These are phyloP conservation scores for Chalaropsis thielavioides DNA, from an alignment of 2,329 filamentous ascomycete species.

Conservation along the genomic window DNA sequence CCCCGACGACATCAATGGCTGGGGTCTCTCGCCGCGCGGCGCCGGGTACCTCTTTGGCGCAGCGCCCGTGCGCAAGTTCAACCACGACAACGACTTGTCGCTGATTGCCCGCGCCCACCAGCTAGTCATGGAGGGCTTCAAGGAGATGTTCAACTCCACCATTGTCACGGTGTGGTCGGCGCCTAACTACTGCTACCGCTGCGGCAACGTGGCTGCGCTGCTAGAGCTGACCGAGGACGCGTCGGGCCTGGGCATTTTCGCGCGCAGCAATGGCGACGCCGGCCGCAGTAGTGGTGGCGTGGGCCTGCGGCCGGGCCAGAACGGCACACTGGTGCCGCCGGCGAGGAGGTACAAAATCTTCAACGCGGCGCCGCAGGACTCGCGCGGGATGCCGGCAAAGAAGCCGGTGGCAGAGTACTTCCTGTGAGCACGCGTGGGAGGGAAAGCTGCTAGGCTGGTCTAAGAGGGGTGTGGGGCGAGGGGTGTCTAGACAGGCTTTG, in stretches of 20 bases:
- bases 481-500: neutral
- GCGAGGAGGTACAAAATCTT: conserved; percentile 89
- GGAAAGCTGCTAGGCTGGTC: too few species aligned
- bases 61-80: conserved; percentile 92
- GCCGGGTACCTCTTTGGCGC: conserved; percentile 92
- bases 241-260: conserved; percentile 55
- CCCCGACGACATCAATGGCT: conserved; percentile 93
- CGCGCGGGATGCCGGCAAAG: conserved; percentile 94
- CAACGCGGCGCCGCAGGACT: conserved; percentile 90
- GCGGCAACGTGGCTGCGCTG: conserved; percentile 89
- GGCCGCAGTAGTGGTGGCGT: conserved; percentile 35
- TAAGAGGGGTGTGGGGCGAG: neutral
- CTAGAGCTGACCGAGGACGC: conserved; percentile 83
- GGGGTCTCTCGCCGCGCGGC: conserved; percentile 85
- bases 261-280: conserved; percentile 57
- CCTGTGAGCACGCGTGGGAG: conserved; percentile 33
- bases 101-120: conserved; percentile 91
- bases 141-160: conserved; percentile 93
- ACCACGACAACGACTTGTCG: conserved; percentile 81
- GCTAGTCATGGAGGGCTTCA: conserved; percentile 98
- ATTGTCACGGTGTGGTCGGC: conserved; percentile 99
- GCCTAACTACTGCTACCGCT: conserved; percentile 92
- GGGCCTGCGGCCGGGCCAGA: conserved; percentile 29
- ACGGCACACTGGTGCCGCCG: conserved; percentile 41
- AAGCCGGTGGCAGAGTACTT: conserved; percentile 98